These are phyloP conservation scores for Anisodus acutangulus DNA, from an alignment of 257 asterid genomes.

Conservation along the genomic window DNA sequence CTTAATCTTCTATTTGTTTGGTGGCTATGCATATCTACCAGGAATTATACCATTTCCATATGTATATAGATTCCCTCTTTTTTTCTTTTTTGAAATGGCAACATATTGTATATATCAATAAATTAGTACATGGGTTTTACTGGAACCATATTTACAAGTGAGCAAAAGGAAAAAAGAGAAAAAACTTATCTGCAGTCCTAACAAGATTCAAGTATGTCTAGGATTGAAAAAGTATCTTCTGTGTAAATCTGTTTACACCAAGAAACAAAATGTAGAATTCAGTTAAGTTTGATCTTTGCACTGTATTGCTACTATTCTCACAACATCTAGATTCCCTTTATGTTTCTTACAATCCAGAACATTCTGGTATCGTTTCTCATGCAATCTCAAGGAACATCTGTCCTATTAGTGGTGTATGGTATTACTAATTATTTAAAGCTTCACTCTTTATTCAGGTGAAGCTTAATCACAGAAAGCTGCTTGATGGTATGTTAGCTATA, in stretches of 20 bases:
- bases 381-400: conserved; percentile 7
- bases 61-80: not conserved
- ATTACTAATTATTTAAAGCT: conserved; percentile 6
- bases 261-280: no score
- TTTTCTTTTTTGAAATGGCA: not conserved
- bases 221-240: no score
- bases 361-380: not conserved
- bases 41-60: not conserved
- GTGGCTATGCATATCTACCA: not conserved
- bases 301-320: no score
- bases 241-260: no score
- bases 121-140: no score
- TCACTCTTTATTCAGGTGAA: conserved; percentile 63
- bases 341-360: conserved; percentile 18
- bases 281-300: no score
- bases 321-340: not conserved
- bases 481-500: conserved; percentile 91
- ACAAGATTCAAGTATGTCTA: no score
- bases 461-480: conserved; percentile 84
- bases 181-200: no score
- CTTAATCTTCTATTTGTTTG: not conserved
- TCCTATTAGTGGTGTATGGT: not conserved
- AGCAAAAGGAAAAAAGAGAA: no score
- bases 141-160: no score
- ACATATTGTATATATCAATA: no score